phyloP scores from a whole-genome alignment of 495 filamentous ascomycete species.

The Cercophora newfieldiana region DNA sequence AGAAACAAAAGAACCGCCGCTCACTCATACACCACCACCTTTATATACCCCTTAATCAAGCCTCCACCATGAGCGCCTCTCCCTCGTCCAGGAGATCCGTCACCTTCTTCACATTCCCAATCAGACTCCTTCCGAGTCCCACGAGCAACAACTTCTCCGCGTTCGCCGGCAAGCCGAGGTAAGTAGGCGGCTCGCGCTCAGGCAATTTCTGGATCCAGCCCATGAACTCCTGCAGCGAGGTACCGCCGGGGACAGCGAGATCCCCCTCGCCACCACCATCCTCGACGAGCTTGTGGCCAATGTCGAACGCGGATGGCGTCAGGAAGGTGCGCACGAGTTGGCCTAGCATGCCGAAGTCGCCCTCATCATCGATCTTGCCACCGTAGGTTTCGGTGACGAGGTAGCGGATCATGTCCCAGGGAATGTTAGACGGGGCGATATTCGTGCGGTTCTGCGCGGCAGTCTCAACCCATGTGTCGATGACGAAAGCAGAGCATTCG shows the following conservation, averaged over 20 bases:
- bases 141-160: constrained; percentile 95
- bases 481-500: constrained; percentile 93
- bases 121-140: constrained; percentile 82
- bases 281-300: constrained; percentile 83
- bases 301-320: constrained; percentile 85
- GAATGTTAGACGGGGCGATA: constrained; percentile 87
- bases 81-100: constrained; percentile 88
- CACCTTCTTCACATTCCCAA: constrained; percentile 79
- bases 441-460: constrained; percentile 84
- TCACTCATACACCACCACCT: neutral
- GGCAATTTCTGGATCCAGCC: constrained; percentile 89
- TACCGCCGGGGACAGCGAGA: constrained; percentile 74
- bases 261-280: constrained; percentile 41
- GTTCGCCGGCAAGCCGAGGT: constrained; percentile 92
- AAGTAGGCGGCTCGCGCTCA: constrained; percentile 94
- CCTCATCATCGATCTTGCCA: constrained; percentile 92
- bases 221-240: constrained; percentile 81
- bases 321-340: constrained; percentile 73
- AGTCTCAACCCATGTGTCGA: constrained; percentile 90
- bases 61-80: constrained; percentile 82
- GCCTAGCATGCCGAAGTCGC: constrained; percentile 74
- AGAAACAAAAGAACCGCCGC: neutral
- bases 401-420: constrained; percentile 95
- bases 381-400: constrained; percentile 94
- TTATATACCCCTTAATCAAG: neutral